Evolutionary conservation across 805 yeast genomes (phyloP).

Genomic region (Hanseniaspora mollemarum): DNA sequence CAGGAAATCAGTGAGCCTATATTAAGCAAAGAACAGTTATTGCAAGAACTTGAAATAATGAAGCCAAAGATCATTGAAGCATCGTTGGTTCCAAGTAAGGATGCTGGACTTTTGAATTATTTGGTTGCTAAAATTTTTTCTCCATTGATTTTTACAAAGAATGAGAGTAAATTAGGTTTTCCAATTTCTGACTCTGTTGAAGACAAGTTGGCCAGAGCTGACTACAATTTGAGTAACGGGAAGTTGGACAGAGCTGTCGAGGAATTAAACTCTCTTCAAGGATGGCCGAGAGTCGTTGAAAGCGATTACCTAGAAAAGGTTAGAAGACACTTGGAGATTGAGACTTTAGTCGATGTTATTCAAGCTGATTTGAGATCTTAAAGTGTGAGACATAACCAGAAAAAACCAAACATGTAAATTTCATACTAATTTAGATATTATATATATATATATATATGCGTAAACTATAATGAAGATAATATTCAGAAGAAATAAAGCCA

Average conservation of each 20-base stretch:
- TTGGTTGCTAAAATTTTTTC: conserved; percentile 69
- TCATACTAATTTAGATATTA: not conserved
- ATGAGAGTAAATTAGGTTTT: conserved; percentile 50
- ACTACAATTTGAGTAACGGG: conserved; percentile 59
- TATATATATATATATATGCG: not conserved
- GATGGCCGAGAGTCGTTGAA: conserved; percentile 85
- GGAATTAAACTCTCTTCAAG: conserved; percentile 78
- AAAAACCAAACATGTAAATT: not conserved
- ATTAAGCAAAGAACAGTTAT: conserved; percentile 63
- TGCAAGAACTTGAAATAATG: conserved; percentile 66
- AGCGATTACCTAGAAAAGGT: conserved; percentile 86
- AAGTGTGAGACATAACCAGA: not conserved
- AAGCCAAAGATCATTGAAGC: conserved; percentile 82
- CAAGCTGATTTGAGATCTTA: conserved; percentile 40
- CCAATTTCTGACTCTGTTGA: conserved; percentile 69
- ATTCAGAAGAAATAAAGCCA: no score
- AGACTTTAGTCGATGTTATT: conserved; percentile 59
- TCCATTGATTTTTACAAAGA: conserved; percentile 59
- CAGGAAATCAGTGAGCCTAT: conserved; percentile 43
- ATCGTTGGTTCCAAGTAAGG: conserved; percentile 70
- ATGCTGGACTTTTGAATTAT: conserved; percentile 92
- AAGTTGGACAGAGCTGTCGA: conserved; percentile 82
- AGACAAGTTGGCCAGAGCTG: conserved; percentile 76
- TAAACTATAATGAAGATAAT: not conserved
- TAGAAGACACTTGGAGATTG: conserved; percentile 78